Conservation (phyloP, 1,139 yeast genomes). For the Scheffersomyces insectosa region DNA sequence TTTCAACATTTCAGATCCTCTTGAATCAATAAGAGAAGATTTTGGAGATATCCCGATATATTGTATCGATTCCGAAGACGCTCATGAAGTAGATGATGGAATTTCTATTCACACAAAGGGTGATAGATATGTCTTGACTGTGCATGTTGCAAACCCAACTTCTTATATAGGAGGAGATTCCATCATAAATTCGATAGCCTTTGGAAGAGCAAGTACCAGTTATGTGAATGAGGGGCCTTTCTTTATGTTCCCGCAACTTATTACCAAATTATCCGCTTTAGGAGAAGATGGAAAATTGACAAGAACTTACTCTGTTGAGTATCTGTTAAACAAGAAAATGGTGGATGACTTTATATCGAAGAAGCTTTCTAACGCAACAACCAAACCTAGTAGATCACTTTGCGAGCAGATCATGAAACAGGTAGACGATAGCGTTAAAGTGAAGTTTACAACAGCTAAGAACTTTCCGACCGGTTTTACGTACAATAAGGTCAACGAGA, state of each 20-base stretch:
- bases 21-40: constrained; percentile 29
- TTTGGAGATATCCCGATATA: constrained; percentile 56
- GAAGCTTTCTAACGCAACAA: constrained; percentile 14
- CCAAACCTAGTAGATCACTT: constrained; percentile 16
- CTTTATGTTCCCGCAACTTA: constrained; percentile 67
- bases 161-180: constrained; percentile 55
- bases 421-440: constrained; percentile 14
- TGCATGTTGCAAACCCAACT: constrained; percentile 90
- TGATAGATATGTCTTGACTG: constrained; percentile 46
- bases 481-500: constrained; percentile 34
- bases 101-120: constrained; percentile 54
- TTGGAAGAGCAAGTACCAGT: constrained; percentile 62
- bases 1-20: constrained; percentile 37
- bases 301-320: constrained; percentile 52
- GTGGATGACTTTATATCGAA: constrained; percentile 24
- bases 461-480: constrained; percentile 41
- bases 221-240: constrained; percentile 70
- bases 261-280: constrained; percentile 57
- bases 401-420: constrained; percentile 14
- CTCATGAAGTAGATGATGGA: constrained; percentile 95
- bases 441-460: constrained; percentile 23
- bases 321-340: constrained; percentile 24
- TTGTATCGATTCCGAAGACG: constrained; percentile 80
- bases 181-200: constrained; percentile 58
- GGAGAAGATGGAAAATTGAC: constrained; percentile 46